A percentile compares a stretch with the other conserved stretches of the same genome.
Conservation (phyloP, 176 grass and related monocot genomes). For the Bothriochloa decipiens region DNA sequence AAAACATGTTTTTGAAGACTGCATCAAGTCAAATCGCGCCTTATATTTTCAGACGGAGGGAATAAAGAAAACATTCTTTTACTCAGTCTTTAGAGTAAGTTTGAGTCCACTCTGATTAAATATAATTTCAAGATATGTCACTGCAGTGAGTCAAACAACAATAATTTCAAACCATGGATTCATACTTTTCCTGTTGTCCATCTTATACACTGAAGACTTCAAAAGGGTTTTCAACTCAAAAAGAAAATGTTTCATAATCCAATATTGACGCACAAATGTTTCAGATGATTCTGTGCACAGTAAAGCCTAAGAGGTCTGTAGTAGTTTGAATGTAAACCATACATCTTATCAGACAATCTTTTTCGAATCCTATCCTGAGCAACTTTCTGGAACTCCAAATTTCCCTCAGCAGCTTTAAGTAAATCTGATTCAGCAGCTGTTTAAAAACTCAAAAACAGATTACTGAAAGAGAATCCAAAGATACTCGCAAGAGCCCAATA, state of each 20-base stretch:
- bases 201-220: background rate
- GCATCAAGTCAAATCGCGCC: background rate
- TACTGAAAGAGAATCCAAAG: constrained; percentile 1
- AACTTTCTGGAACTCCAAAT: constrained; percentile 63
- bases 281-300: background rate
- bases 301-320: constrained; percentile 14
- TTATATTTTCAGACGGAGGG: background rate
- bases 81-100: constrained; percentile 2
- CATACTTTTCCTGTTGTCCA: constrained; percentile 39
- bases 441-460: constrained; percentile 34
- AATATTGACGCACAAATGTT: background rate
- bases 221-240: background rate
- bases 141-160: background rate
- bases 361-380: constrained; percentile 54
- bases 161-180: constrained; percentile 1
- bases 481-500: background rate
- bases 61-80: constrained; percentile 22
- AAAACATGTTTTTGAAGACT: background rate
- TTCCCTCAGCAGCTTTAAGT: constrained; percentile 56
- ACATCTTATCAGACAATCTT: constrained; percentile 73
- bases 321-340: constrained; percentile 40
- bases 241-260: constrained; percentile 15
- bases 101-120: background rate
- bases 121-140: background rate
- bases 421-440: constrained; percentile 56